Evolutionary conservation across 495 filamentous ascomycete species (phyloP), one percentile per base, ranked within the genome.

Genomic region (Podospora conica): DNA sequence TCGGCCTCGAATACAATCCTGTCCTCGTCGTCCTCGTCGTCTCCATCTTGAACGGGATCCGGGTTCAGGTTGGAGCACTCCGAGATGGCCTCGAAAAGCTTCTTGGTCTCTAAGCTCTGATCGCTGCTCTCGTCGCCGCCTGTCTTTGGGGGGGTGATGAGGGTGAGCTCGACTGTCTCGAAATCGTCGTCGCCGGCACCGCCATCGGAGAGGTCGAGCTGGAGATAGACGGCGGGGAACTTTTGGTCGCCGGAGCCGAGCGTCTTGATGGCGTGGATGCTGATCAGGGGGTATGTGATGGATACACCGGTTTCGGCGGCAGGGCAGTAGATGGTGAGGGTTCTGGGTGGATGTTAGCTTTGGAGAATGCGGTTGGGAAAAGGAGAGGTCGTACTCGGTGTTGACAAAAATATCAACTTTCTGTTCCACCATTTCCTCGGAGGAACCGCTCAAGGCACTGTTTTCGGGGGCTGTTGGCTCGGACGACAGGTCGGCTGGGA

Each of bases 51-150:
- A 5, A 61, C 66, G 0, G 91, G 87, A 70, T 97, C 93, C 0
- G 95, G 95, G 74, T 98, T 91, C 20, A 98, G 77, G 71, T 97
- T 90, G 15, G 92, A 90, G 78, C 95, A 97, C 0, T 87, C 86
- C 1, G 92, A 90, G 18, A 98, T 84, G 3, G 93, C 93, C 3
- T 84, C 81, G 80, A 89, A 98, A 11, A 97, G 84, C n/a, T 72
- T 74, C 9, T 74, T 65, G 0, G 77, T 73, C 59, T 80, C 77
- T 25, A 69, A 68, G 8, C 68, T 33, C 4, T 66, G 48, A 8
- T 65, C 56, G 1, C 68, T 55, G 59, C 68, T 21, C 3, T 66
- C 68, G 23, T 65, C 64, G 9, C 58, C 25, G 15, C 70, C 58
- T 6, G 56, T 9, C 3, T 69, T 48, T 25, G 74, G 71, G 20